Evolutionary conservation across 805 yeast genomes (phyloP), one percentile per base, ranked within the genome.

Genomic region (Ogataea sp.): DNA sequence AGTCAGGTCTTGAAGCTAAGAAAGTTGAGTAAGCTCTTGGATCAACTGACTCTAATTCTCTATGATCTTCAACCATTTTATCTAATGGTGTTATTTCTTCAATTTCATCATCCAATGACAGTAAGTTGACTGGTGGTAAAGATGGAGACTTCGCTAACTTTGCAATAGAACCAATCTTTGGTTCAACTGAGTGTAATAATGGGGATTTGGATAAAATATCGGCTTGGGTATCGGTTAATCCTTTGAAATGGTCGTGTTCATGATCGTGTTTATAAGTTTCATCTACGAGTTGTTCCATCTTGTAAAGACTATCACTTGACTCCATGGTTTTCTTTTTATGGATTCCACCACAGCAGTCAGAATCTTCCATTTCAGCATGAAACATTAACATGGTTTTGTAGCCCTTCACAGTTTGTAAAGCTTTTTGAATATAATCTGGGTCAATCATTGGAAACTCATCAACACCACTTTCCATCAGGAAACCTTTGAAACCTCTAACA

Each of bases 401-500:
- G 4, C 74, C 82, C 39, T 79, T 66, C 2, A 89, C 82, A 13
- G 50, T 58, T 16, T 68, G 56, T 75, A 90, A 71, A 7, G 94
- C 96, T 39, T 66, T 55, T 31, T 71, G 66, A 35, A 90, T 81
- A 54, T 87, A 80, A 2, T 56, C 56, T 16, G 82, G 73, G 30
- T 68, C 70, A 39, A 89, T 81, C 47, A 83, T 85, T 2, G 97
- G 97, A 58, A 90, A 89, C 60, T 89, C 97, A 38, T 87, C 95
- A 17, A 90, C 97, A n/a, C 97, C 96, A 33, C 93, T 81, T 48
- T 89, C 95, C 53, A 89, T 87, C 63, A 90, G 61, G 51, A 89
- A 90, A 25, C 95, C 93, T 58, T 89, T 89, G 67, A 89, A 89
- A 1, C 97, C 97, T 33, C 96, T 70, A 6, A 90, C 96, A 36